Evolutionary conservation across 345 rosid genomes (phyloP), one percentile per base, ranked within the genome.

Genomic region (Sisymbrium altissimum): DNA sequence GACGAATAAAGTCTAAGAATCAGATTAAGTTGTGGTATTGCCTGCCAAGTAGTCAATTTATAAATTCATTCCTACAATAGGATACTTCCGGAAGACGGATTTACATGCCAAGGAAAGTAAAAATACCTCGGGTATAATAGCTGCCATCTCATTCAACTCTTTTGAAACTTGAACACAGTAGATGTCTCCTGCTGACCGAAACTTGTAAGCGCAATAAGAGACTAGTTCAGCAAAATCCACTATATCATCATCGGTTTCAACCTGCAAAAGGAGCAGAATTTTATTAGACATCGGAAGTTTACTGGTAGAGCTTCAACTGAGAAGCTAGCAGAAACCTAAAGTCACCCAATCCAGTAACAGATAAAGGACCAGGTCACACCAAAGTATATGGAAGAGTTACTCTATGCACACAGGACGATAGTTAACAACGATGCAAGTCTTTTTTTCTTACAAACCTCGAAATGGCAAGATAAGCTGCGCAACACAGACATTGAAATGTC

Each of bases 1-100:
- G 76, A 48, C 11, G 96, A 84, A 81, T 92, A 95, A 64, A 95
- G 89, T 78, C 81, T 81, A 73, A 95, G 64, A 76, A 89, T 83
- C 70, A 82, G 63, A 80, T 76, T 76, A 63, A 81, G n/a, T 21
- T 88, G 92, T 25, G 70, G 71, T 53, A 65, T 49, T 36, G 74
- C 87, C 99, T 95, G 90, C 73, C 86, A 78, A 75, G 43, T 38
- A 48, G 49, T 57, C 69, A 39, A 70, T 62, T 19, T 61, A 62
- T 27, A 78, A 75, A 15, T 70, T 59, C 73, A 46, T 33, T 49
- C 36, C 1, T 23, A 23, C 25, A 23, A 1, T 3, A 3, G 25
- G 1, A 23, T 23, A 23, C 25, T 1, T 23, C 50, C 72, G 54
- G 80, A 46, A 55, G 43, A 58, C 39, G 45, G 39, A 61, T 29